These are phyloP conservation scores for Geotrichum bryndzae DNA, from an alignment of 1,139 yeast species.

Conservation along the genomic window DNA sequence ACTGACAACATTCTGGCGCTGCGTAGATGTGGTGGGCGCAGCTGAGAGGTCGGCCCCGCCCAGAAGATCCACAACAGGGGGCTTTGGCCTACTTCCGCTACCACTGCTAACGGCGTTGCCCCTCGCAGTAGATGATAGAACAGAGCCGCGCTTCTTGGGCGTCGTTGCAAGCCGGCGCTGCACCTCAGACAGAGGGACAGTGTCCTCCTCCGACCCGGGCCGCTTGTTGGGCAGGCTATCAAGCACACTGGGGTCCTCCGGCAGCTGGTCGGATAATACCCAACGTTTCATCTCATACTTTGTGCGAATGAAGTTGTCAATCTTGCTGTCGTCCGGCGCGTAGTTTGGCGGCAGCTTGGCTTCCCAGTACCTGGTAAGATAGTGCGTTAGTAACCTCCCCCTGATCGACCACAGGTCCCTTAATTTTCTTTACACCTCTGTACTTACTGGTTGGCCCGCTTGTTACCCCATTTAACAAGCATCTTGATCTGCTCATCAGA, in stretches of 20 bases:
- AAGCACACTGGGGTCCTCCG: constrained; percentile 49
- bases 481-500: constrained; percentile 82
- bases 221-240: constrained; percentile 19
- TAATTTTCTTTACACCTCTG: no score
- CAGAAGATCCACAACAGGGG: not conserved
- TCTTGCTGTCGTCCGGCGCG: constrained; percentile 76
- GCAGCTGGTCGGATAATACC: constrained; percentile 50
- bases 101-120: not conserved
- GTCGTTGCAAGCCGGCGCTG: constrained; percentile 19
- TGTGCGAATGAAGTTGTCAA: constrained; percentile 83
- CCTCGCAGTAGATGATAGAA: not conserved
- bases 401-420: not conserved
- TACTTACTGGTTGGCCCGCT: constrained; percentile 54
- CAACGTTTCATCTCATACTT: constrained; percentile 89
- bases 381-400: not conserved
- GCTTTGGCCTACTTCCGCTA: not conserved
- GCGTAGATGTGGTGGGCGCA: not conserved
- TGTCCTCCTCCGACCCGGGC: not conserved
- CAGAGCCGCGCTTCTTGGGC: not conserved
- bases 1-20: not conserved
- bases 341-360: constrained; percentile 62
- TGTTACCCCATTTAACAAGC: constrained; percentile 85
- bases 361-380: constrained; percentile 55
- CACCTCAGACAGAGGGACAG: constrained; percentile 27
- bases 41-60: not conserved